Conservation (phyloP, 2,329 filamentous ascomycete genomes). For the Dichotomopilus funicola region DNA sequence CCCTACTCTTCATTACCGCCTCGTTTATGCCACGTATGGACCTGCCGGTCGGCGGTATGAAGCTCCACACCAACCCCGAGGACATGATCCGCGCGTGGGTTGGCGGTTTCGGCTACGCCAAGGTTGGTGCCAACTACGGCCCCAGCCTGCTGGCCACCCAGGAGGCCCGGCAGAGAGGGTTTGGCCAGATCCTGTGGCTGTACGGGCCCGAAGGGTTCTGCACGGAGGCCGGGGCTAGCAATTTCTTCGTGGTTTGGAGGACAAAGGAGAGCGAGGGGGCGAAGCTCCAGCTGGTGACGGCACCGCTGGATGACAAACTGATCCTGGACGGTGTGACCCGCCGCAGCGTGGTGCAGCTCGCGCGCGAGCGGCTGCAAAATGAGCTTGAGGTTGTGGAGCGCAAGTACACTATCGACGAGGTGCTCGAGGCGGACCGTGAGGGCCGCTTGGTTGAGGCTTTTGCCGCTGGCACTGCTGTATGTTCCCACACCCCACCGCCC, state of each 20-base stretch:
- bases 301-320: constrained; percentile 72
- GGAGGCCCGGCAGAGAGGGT: constrained; percentile 67
- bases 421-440: constrained; percentile 65
- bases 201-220: constrained; percentile 72
- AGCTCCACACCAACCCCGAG: constrained; percentile 69
- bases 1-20: constrained; percentile 80
- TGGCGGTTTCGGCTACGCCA: constrained; percentile 85
- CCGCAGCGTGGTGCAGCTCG: constrained; percentile 69
- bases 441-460: constrained; percentile 79
- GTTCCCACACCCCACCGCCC: constrained; percentile 28
- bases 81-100: constrained; percentile 90
- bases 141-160: constrained; percentile 72
- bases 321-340: constrained; percentile 89
- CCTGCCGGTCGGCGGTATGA: constrained; percentile 51
- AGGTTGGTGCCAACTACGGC: constrained; percentile 91
- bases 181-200: constrained; percentile 89
- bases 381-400: constrained; percentile 71
- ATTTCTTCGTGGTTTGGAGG: constrained; percentile 83
- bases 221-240: constrained; percentile 85
- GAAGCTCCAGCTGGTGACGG: constrained; percentile 67
- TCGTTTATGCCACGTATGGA: constrained; percentile 56
- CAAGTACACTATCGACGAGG: constrained; percentile 73
- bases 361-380: constrained; percentile 52
- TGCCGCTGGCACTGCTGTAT: constrained; percentile 76
- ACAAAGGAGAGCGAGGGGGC: constrained; percentile 46